These are phyloP conservation scores for Apiospora sp. DNA, from an alignment of 2,329 filamentous ascomycete species.

Conservation along the genomic window DNA sequence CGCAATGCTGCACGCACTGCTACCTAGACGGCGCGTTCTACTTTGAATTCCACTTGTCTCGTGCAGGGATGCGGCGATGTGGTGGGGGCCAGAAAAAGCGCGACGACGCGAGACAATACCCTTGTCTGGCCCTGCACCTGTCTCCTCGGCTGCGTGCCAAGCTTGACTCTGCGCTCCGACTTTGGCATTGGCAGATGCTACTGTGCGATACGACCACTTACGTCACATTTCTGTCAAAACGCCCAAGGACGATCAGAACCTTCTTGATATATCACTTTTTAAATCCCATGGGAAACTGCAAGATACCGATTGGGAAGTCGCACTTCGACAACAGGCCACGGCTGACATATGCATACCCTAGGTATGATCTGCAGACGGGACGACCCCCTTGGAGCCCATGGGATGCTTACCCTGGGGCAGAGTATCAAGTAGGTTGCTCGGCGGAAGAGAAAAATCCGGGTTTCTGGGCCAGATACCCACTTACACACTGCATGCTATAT, in stretches of 20 bases:
- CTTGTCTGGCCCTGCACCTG: neutral
- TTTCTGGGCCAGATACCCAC: constrained; percentile 2
- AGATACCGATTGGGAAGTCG: neutral
- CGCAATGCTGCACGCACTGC: neutral
- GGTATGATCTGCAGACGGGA: constrained; percentile 2
- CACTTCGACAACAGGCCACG: neutral
- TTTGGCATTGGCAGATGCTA: no score
- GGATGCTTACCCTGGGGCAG: neutral
- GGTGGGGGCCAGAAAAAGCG: neutral
- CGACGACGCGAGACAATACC: neutral
- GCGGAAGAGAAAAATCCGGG: neutral
- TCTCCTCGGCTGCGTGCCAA: neutral
- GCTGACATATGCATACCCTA: neutral
- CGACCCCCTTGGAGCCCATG: neutral
- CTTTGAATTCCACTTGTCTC: neutral
- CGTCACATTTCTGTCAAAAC: neutral
- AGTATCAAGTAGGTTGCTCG: neutral
- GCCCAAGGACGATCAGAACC: neutral
- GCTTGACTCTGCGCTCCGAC: neutral
- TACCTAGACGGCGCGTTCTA: neutral
- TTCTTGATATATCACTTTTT: neutral
- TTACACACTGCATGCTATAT: neutral
- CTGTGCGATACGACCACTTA: neutral
- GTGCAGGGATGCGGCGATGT: neutral
- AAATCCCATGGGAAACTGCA: neutral